Evolutionary conservation across 768 basidiomycete genomes (phyloP).

Genomic region (Leccinum rimulosum): DNA sequence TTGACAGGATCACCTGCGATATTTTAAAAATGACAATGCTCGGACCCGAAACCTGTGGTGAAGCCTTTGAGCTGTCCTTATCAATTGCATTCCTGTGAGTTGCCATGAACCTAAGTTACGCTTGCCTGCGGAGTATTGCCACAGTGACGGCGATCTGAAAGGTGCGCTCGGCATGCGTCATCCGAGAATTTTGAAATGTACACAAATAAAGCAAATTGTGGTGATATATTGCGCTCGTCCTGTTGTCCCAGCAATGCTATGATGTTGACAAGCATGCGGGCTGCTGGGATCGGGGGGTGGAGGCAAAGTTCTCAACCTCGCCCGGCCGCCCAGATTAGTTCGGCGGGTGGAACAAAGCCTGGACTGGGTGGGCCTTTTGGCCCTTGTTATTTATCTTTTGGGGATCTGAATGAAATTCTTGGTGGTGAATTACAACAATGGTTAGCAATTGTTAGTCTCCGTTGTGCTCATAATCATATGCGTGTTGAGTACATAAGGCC

Average conservation of each 20-base stretch:
- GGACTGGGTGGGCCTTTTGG: background rate
- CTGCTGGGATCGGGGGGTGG: conserved; percentile 3
- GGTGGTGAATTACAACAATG: background rate
- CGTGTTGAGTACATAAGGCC: conserved; percentile 26
- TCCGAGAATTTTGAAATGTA: conserved; percentile 12
- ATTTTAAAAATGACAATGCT: conserved; percentile 1
- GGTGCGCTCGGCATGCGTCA: conserved; percentile 3
- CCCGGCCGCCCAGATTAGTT: background rate
- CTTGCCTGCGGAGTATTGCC: conserved; percentile 5
- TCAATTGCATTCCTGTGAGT: too few relatives aligned
- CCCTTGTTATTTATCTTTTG: background rate
- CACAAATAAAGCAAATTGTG: conserved; percentile 12
- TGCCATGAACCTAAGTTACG: background rate
- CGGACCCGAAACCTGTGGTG: conserved; percentile 9
- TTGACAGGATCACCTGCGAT: background rate
- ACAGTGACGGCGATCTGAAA: conserved; percentile 1
- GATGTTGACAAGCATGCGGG: background rate
- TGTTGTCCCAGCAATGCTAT: conserved; percentile 1
- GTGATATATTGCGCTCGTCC: conserved; percentile 1
- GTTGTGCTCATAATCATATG: background rate
- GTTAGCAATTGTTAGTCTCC: conserved; percentile 10
- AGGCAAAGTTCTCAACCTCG: background rate
- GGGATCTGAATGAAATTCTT: background rate
- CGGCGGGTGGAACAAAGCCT: background rate
- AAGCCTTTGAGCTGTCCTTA: background rate